Base-by-base conservation (phyloP, 306 rosid species). In the Sesbania bispinosa region DNA sequence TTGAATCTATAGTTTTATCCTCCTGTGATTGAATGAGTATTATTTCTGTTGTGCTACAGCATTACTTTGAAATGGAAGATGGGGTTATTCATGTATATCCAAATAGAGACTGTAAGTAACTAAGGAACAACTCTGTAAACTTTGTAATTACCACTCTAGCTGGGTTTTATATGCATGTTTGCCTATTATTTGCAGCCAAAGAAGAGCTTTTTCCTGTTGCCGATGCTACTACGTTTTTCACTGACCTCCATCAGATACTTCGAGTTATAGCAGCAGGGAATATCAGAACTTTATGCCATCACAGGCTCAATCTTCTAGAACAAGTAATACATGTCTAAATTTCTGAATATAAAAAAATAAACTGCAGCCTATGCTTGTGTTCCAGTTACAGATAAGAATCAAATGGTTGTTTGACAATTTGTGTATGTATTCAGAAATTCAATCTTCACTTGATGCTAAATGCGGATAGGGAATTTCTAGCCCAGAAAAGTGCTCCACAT, bases 401-500 rank as follows among this genome's bases (percentile, higher is more conserved):
- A 23, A 29, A 50, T 76, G 21, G 36, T 65, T 68, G 51, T 65
- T 63, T 86, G 81, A 80, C 82, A 46, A 59, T 46, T 55, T 82
- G 53, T 71, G 19, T 68, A 3, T 45, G 74, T 42, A 47, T 79
- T 63, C 90, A 95, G 99, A 95, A 95, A 86, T 95, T 95, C 93
- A 95, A 92, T 78, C 99, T 95, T 82, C 99, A 95, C 83, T 81
- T 95, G 84, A 92, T 95, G 99, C 93, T 95, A 75, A 95, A 95
- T 85, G 96, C 97, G 81, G 99, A 95, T 76, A 83, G 93, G 80
- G 99, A 95, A 75, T 85, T 92, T 88, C 88, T 92, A 24, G 99
- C 96, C 48, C 99, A 95, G 70, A 95, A 95, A 88, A 92, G 96
- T 72, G 99, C 99, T 77, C 99, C 99, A 74, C 99, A 95, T 77